Percentiles rank a stretch among this genome's conserved stretches.
Conservation (phyloP, 2,329 filamentous ascomycete genomes). For the Pseudogymnoascus sp. region DNA sequence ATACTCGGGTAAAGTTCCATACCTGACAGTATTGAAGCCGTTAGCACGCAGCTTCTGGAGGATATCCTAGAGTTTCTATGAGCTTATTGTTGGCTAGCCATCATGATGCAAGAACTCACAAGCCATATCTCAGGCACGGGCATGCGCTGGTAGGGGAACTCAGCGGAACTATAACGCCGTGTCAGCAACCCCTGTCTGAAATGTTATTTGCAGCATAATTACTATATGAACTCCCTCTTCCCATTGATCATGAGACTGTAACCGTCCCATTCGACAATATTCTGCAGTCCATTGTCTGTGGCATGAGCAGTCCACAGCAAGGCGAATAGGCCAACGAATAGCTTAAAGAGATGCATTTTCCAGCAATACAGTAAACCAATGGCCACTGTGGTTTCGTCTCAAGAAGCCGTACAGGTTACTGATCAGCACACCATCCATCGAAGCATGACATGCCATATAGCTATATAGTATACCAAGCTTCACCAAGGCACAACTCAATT, state of each 20-base stretch:
- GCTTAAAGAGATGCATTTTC: slow-evolving; percentile 18
- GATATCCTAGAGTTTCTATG: slow-evolving; percentile 32
- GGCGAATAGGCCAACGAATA: slow-evolving; percentile 19
- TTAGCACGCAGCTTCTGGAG: slow-evolving; percentile 46
- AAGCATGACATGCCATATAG: not conserved
- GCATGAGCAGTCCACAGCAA: slow-evolving; percentile 22
- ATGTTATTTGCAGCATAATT: slow-evolving; percentile 6
- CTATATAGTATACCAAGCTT: slow-evolving; percentile 9
- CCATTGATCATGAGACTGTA: slow-evolving; percentile 43
- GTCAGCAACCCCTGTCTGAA: not conserved
- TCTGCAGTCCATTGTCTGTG: slow-evolving; percentile 35
- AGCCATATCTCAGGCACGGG: slow-evolving; percentile 46
- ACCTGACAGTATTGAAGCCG: slow-evolving; percentile 43
- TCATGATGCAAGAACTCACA: slow-evolving; percentile 17
- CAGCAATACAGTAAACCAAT: not conserved
- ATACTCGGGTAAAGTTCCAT: slow-evolving; percentile 10
- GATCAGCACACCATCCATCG: not conserved
- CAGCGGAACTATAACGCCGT: slow-evolving; percentile 23
- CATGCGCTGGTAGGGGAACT: slow-evolving; percentile 46
- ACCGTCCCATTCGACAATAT: slow-evolving; percentile 42
- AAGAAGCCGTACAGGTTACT: not conserved
- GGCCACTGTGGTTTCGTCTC: not conserved
- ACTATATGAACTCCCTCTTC: slow-evolving; percentile 39
- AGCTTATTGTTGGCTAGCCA: not conserved
- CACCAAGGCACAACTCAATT: slow-evolving; percentile 12